Evolutionary conservation across 805 yeast species (phyloP).

Genomic region (Metschnikowia similis): DNA sequence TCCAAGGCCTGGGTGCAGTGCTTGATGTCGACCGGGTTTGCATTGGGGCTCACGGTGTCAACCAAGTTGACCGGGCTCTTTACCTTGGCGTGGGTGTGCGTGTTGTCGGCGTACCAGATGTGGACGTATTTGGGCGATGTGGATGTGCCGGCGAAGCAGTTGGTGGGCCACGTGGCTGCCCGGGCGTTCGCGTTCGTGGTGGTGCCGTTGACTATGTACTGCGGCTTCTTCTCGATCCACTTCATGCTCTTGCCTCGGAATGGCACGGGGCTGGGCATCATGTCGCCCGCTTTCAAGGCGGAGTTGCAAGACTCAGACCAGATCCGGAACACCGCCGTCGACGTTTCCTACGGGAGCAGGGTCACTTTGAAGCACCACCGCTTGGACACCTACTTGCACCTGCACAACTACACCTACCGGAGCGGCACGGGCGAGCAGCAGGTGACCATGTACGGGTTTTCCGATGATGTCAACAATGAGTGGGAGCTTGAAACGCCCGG

Average conservation of each 20-base stretch:
- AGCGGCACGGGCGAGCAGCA: conserved; percentile 73
- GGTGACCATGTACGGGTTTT: conserved; percentile 65
- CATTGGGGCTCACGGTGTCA: conserved; percentile 54
- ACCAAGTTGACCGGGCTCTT: conserved; percentile 70
- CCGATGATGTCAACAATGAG: conserved; percentile 57
- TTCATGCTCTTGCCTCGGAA: conserved; percentile 40
- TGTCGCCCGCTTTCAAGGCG: conserved; percentile 67
- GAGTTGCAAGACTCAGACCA: conserved; percentile 43
- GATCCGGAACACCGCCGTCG: conserved; percentile 46
- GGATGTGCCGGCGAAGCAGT: conserved; percentile 32
- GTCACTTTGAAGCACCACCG: conserved; percentile 67
- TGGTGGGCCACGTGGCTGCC: conserved; percentile 37
- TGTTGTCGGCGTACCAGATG: conserved; percentile 43
- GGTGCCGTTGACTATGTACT: conserved; percentile 58
- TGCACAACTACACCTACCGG: conserved; percentile 61
- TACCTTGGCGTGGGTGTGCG: conserved; percentile 62
- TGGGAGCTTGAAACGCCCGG: conserved; percentile 61
- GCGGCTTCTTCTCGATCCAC: conserved; percentile 55
- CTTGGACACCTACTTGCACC: conserved; percentile 75
- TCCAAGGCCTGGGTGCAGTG: conserved; percentile 49
- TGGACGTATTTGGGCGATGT: conserved; percentile 76
- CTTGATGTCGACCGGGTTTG: conserved; percentile 44
- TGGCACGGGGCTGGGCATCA: conserved; percentile 58
- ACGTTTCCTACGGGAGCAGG: conserved; percentile 67
- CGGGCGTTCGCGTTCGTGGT: conserved; percentile 42